A percentile compares a stretch with the other conserved stretches of the same genome.
Evolutionary conservation across 805 yeast genomes (phyloP).

Genomic region (Saccharomycopsis schoenii): DNA sequence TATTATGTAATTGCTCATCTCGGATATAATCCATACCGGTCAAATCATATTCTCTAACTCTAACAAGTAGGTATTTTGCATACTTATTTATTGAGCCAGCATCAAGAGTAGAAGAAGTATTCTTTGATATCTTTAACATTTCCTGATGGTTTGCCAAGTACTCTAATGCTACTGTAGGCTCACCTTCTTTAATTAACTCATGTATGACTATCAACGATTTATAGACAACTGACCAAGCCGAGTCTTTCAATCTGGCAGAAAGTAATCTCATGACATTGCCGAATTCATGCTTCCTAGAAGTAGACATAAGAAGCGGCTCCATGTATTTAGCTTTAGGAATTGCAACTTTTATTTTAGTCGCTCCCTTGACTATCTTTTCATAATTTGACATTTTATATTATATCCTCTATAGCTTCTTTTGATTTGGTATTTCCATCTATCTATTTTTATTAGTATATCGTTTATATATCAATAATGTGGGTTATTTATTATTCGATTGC

Average conservation of each 20-base stretch:
- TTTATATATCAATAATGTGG: background rate
- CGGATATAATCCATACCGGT: constrained; percentile 71
- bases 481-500: too few species aligned
- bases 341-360: constrained; percentile 73
- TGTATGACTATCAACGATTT: constrained; percentile 80
- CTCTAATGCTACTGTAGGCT: constrained; percentile 57
- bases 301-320: constrained; percentile 70
- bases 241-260: constrained; percentile 53
- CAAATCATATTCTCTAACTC: constrained; percentile 60
- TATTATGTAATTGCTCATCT: constrained; percentile 43
- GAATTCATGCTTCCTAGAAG: constrained; percentile 37
- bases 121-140: constrained; percentile 37
- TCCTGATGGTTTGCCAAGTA: constrained; percentile 43
- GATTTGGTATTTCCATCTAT: background rate
- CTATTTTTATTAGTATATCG: background rate
- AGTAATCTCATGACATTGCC: constrained; percentile 60
- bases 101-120: constrained; percentile 36
- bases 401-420: background rate
- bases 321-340: constrained; percentile 97
- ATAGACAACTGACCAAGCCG: constrained; percentile 87
- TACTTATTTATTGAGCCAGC: constrained; percentile 53
- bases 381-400: constrained; percentile 14
- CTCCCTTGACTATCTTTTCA: constrained; percentile 35
- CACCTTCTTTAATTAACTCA: constrained; percentile 89
- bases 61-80: constrained; percentile 55